Evolutionary conservation across 805 yeast genomes (phyloP), one percentile per base, ranked within the genome.

Genomic region (Ogataea glucozyma): DNA sequence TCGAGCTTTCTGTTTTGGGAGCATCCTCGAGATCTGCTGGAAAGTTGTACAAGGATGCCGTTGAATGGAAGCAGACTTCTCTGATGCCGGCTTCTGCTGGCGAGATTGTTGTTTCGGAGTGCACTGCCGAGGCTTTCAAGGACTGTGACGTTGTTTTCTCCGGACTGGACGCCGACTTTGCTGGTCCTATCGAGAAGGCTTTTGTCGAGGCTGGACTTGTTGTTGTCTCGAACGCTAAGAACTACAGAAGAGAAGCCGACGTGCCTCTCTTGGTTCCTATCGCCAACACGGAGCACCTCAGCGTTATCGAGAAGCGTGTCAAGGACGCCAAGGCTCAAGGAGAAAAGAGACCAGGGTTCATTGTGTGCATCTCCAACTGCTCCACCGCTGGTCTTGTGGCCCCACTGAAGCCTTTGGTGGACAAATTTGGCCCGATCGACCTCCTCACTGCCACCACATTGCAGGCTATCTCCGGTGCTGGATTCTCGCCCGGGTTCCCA

Each of bases 401-500:
- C 11, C 98, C 98, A 37, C 74, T 93, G 62, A 88, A 88, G 63
- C 98, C 99, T n/a, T 74, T 93, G 57, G 85, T 84, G 39, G 96
- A 89, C 46, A 67, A 72, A 38, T 91, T 87, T 61, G 99, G 98
- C 37, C 97, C 98, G 33, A 78, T 93, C 47, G 90, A 87, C 46
- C 75, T 82, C 18, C 76, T 91, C 54, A 83, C 96, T 11, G 79
- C 96, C 37, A 88, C 97, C 42, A 93, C 99, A 12, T 68, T 93
- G 66, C 99, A 93, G 67, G 99, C 99, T 27, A 88, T 93, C 52
- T 90, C 98, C 4, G 99, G 99, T 56, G 99, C 96, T 17, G 99
- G 99, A 3, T 93, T 87, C 65, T 86, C 96, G 8, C 99, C 99
- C 38, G 99, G 99, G 65, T 96, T 90, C 43, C 81, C 96, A 17